Conservation (phyloP, 805 yeast species). For the Ogataea dorogensis region DNA sequence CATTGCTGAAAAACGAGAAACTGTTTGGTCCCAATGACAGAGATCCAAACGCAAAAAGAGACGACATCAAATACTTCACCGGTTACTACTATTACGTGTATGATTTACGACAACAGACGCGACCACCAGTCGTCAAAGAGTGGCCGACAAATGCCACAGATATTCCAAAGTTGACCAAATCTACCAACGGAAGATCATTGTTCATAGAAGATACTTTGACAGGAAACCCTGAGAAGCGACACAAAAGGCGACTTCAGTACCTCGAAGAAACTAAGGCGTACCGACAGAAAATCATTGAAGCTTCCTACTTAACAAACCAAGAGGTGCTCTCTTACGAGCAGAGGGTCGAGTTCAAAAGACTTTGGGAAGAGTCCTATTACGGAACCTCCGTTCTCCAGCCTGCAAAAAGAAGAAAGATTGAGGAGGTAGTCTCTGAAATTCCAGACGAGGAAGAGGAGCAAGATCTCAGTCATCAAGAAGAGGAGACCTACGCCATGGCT, state of each 20-base stretch:
- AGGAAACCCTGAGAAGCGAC: conserved; percentile 27
- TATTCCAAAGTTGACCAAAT: conserved; percentile 57
- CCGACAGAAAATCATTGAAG: conserved; percentile 30
- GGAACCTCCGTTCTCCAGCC: conserved; percentile 8
- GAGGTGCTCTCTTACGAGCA: conserved; percentile 22
- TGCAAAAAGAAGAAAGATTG: conserved; percentile 10
- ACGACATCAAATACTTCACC: conserved; percentile 79
- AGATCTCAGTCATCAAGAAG: background rate
- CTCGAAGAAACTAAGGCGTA: conserved; percentile 34
- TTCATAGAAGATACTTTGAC: conserved; percentile 59
- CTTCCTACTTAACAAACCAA: conserved; percentile 20
- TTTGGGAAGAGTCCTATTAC: conserved; percentile 24
- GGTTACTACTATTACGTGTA: conserved; percentile 74
- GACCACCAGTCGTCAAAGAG: conserved; percentile 82
- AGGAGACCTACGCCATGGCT: conserved; percentile 16
- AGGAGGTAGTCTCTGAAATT: background rate
- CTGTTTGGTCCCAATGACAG: conserved; percentile 84
- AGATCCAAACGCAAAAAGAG: conserved; percentile 81
- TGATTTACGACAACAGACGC: conserved; percentile 71
- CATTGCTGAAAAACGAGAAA: conserved; percentile 79
- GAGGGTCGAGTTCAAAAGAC: conserved; percentile 22
- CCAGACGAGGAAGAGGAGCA: background rate
- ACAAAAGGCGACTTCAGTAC: conserved; percentile 31
- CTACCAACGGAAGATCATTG: conserved; percentile 77
- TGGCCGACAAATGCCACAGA: conserved; percentile 54